These are phyloP conservation scores for Euphorbia peplus DNA, from an alignment of 345 rosid genomes.

Conservation along the genomic window DNA sequence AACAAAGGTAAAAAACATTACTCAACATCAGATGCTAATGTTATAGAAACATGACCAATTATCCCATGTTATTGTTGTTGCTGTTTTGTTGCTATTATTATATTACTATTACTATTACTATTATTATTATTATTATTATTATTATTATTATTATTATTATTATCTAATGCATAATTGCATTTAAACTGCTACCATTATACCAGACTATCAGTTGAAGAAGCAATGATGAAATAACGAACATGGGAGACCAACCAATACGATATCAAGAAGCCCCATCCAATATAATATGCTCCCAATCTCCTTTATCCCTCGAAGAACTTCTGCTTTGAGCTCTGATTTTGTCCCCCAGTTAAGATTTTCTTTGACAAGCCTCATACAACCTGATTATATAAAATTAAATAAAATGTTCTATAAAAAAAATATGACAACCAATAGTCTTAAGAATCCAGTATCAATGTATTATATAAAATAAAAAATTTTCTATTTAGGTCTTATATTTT, in stretches of 20 bases:
- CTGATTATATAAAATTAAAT: constrained; percentile 38
- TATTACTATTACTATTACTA: too few species aligned
- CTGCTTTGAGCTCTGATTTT: constrained; percentile 84
- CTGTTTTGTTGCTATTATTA: too few species aligned
- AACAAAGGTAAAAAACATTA: too few species aligned
- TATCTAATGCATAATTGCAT: constrained; percentile 2
- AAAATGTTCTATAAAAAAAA: too few species aligned
- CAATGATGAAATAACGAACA: constrained; percentile 19
- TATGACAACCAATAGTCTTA: neutral
- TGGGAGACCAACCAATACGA: constrained; percentile 69
- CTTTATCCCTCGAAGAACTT: constrained; percentile 83
- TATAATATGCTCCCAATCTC: constrained; percentile 96
- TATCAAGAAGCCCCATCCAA: constrained; percentile 93
- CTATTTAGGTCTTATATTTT: neutral
- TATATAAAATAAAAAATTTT: neutral
- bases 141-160: neutral
- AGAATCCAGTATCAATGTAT: neutral
- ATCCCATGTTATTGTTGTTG: too few species aligned
- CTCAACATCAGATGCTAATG: neutral
- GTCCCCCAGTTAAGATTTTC: constrained; percentile 89
- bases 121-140: too few species aligned
- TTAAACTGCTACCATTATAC: neutral
- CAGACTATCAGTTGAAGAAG: neutral
- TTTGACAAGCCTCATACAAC: constrained; percentile 91
- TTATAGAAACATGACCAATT: neutral